Percentiles rank a stretch among this genome's conserved stretches.
phyloP scores from a whole-genome alignment of 2,329 filamentous ascomycete species.

The Nemania sp. region DNA sequence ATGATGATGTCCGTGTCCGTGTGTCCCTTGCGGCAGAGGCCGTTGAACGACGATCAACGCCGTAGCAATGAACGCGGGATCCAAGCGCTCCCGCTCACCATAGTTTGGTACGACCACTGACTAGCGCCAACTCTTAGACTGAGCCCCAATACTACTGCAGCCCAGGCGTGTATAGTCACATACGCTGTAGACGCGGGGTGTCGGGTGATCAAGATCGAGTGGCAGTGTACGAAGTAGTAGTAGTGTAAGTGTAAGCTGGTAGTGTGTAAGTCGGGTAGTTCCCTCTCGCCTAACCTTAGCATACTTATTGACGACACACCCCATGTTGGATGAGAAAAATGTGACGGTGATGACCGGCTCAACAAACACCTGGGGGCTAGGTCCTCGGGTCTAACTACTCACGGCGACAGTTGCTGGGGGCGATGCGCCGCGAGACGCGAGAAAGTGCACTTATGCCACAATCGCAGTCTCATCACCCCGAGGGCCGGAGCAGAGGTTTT shows the following conservation, averaged over 20 bases:
- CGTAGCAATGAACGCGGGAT: background rate
- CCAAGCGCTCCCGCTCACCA: conserved; percentile 1
- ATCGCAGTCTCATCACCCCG: conserved; percentile 1
- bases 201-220: background rate
- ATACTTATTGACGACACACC: background rate
- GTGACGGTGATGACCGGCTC: conserved; percentile 6
- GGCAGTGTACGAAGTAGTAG: too few species aligned
- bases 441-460: background rate
- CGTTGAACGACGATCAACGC: conserved; percentile 1
- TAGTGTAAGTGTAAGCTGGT: background rate
- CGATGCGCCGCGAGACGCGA: background rate
- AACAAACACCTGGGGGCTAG: conserved; percentile 6
- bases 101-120: background rate
- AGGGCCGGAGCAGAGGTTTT: too few species aligned
- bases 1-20: conserved; percentile 10
- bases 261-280: background rate
- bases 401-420: conserved; percentile 8
- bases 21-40: background rate
- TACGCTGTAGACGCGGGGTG: conserved; percentile 10
- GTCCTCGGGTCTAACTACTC: conserved; percentile 5
- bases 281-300: background rate
- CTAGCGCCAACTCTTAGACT: background rate
- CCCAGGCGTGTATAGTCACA: background rate
- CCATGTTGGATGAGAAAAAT: background rate
- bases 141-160: background rate